Evolutionary conservation across 192 early-diverging fungal genomes (phyloP), one percentile per base, ranked within the genome.

Genomic region (Coemansia sp.): DNA sequence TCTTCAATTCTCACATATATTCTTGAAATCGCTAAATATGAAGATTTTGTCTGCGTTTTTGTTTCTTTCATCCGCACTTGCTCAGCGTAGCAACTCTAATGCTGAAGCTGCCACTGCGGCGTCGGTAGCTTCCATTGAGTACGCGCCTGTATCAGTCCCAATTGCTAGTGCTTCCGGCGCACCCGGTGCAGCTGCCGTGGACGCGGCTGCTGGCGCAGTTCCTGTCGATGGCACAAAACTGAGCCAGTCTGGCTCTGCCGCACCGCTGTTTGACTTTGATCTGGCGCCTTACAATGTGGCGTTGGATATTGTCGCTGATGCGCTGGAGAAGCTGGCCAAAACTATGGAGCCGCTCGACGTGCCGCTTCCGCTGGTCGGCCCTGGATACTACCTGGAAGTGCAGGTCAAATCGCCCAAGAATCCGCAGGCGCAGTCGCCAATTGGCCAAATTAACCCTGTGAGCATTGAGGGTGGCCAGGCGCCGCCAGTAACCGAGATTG

Each of bases 381-480:
- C 78, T 3, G 78, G 73, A 14, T 81, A 81, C 37, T 81, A 81
- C 22, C 60, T 81, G 10, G 78, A 81, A 37, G 63, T 81, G 31
- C 67, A 69, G 64, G 78, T 81, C 6, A 81, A 75, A 54, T 75
- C 78, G 29, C 50, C 73, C 59, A 81, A 81, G 41, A 66, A 65
- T 23, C 54, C 65, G 26, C 39, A 47, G 26, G 43, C 48, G 12
- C 60, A 45, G 6, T 66, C 67, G 26, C 77, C 68, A 27, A 27
- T 45, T 22, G 63, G 64, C 60, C 61, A 69, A 35, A 53, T 72
- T 31, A 82, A 75, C 19, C 41, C 66, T 11, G 56, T 82, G 12
- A 75, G 53, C 43, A 75, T 82, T 48, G 79, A 82, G 62, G 79
- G 79, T 7, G 79, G 79, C 38, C 59, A 75, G 47, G 79, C 70